Conservation (phyloP, 2,329 filamentous ascomycete species). For the Fusarium coffeatum region DNA sequence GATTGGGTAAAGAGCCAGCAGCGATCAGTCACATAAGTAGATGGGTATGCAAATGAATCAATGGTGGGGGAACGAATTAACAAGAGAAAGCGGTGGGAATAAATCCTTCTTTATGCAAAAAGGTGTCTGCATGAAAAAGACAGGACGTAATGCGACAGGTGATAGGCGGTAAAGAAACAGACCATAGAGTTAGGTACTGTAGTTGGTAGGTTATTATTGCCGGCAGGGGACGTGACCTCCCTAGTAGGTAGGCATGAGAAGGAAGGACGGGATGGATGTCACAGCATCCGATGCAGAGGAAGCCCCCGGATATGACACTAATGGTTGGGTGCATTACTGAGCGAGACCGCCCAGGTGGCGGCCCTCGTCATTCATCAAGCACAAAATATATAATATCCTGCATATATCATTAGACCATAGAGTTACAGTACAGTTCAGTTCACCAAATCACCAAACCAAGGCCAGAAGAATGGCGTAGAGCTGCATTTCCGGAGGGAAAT, state of each 20-base stretch:
- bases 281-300: constrained; percentile 1
- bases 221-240: constrained; percentile 15
- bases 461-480: constrained; percentile 41
- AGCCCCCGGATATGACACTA: background rate
- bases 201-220: constrained; percentile 1
- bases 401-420: constrained; percentile 9
- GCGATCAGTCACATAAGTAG: constrained; percentile 3
- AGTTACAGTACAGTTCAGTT: constrained; percentile 12
- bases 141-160: constrained; percentile 17
- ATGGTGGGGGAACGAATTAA: constrained; percentile 12
- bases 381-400: constrained; percentile 10
- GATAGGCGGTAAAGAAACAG: constrained; percentile 21
- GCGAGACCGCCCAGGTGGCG: constrained; percentile 9
- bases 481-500: constrained; percentile 24
- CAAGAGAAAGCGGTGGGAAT: constrained; percentile 10
- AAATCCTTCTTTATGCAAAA: constrained; percentile 40
- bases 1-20: constrained; percentile 4
- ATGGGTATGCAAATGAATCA: constrained; percentile 6
- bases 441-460: constrained; percentile 25
- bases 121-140: constrained; percentile 3
- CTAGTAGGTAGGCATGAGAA: constrained; percentile 1
- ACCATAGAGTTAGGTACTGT: background rate
- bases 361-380: constrained; percentile 23
- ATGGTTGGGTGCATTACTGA: background rate
- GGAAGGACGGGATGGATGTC: background rate